Evolutionary conservation across 495 filamentous ascomycete species (phyloP).

Genomic region (Aspergillus funiculosus): DNA sequence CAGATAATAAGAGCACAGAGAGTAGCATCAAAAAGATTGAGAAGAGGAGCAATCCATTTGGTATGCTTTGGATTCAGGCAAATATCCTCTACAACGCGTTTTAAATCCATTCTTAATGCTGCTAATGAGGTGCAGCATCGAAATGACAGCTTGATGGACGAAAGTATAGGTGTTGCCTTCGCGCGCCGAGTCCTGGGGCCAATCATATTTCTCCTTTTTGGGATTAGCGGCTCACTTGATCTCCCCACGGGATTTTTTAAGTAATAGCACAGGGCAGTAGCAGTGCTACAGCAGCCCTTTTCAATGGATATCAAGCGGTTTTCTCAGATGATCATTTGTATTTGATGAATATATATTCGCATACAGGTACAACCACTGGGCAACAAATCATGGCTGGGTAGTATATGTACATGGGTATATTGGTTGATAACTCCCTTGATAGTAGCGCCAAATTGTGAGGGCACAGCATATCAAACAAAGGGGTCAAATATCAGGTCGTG

Average conservation of each 20-base stretch:
- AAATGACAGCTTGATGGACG: no score
- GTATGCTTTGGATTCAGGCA: conserved; percentile 48
- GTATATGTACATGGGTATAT: conserved; percentile 28
- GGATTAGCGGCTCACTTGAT: conserved; percentile 16
- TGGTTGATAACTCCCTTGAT: conserved; percentile 4
- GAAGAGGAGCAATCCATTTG: conserved; percentile 58
- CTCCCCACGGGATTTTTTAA: not conserved
- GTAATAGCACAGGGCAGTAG: no score
- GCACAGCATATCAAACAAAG: not conserved
- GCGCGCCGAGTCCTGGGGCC: conserved; percentile 3
- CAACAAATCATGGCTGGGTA: conserved; percentile 7
- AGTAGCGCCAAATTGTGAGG: not conserved
- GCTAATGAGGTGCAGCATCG: not conserved
- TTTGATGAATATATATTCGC: not conserved
- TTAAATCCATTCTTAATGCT: conserved; percentile 19
- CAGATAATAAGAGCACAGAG: conserved; percentile 72
- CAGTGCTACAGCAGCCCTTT: no score
- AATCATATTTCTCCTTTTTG: conserved; percentile 19
- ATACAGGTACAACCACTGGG: conserved; percentile 2
- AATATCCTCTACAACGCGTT: conserved; percentile 15
- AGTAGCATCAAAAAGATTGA: conserved; percentile 67
- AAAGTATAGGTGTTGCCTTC: not conserved
- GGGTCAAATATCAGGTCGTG: not conserved
- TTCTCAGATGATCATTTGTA: not conserved
- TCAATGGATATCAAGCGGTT: not conserved